A percentile compares a stretch with the other conserved stretches of the same genome.
These are phyloP conservation scores for Acer yangbiense DNA, from an alignment of 345 rosid species.

Conservation along the genomic window DNA sequence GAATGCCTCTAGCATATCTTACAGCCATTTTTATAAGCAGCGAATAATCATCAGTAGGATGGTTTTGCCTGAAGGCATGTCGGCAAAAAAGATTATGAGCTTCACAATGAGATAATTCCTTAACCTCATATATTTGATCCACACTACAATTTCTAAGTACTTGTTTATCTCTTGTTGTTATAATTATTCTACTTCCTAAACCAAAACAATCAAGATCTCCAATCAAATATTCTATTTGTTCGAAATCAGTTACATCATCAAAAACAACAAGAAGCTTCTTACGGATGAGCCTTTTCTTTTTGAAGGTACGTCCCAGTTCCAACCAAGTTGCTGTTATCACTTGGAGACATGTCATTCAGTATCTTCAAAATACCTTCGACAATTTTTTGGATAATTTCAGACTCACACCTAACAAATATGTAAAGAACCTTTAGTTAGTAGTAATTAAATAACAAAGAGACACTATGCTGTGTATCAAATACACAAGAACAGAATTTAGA, in stretches of 20 bases:
- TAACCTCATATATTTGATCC: neutral
- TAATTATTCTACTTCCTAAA: neutral
- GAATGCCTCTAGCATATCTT: conserved; percentile 3
- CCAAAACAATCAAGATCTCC: neutral
- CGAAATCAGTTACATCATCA: conserved; percentile 29
- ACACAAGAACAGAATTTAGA: no score
- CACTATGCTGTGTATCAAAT: no score
- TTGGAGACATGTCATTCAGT: no score
- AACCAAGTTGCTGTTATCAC: no score
- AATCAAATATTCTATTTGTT: conserved; percentile 21
- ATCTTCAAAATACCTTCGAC: no score
- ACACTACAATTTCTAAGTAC: neutral
- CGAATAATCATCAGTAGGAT: neutral
- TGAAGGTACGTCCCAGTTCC: neutral
- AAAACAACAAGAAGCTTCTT: conserved; percentile 26
- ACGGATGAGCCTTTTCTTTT: conserved; percentile 17
- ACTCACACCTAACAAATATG: no score
- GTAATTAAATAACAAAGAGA: neutral
- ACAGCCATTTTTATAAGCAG: neutral
- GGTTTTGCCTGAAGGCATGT: conserved; percentile 1
- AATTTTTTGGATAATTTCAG: no score
- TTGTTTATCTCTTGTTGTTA: conserved; percentile 14
- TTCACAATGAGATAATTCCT: neutral
- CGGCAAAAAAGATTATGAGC: neutral
- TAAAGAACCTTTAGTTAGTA: no score